Percentiles rank a stretch among this genome's conserved stretches.
Evolutionary conservation across 176 grass and related monocot species (phyloP).

Genomic region (Phragmites australis): DNA sequence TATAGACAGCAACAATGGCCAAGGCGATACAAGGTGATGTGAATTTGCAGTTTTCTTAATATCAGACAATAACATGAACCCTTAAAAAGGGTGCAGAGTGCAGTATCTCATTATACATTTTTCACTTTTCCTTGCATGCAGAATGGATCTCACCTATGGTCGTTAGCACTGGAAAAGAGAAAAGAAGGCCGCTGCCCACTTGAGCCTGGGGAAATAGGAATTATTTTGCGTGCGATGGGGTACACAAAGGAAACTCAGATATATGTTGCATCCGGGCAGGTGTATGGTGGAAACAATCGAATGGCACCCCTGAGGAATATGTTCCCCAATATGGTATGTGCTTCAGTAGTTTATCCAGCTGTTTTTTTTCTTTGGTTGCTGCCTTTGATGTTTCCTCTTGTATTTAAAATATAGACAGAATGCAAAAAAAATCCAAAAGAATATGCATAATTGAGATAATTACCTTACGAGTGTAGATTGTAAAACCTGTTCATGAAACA

Average conservation of each 20-base stretch:
- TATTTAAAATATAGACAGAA: neutral
- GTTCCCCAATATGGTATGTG: slow-evolving; percentile 88
- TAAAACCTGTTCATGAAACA: neutral
- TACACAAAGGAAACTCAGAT: slow-evolving; percentile 93
- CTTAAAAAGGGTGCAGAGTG: neutral
- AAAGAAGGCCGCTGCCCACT: slow-evolving; percentile 97
- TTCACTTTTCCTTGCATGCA: slow-evolving; percentile 43
- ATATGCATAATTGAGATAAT: neutral
- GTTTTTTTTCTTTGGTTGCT: neutral
- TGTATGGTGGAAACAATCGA: slow-evolving; percentile 85
- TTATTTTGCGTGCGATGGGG: slow-evolving; percentile 87
- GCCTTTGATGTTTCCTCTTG: neutral
- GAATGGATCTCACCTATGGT: slow-evolving; percentile 96
- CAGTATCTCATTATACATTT: slow-evolving; percentile 13
- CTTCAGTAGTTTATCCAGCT: slow-evolving; percentile 4
- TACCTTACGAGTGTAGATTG: neutral
- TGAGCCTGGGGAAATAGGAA: slow-evolving; percentile 91
- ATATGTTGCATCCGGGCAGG: slow-evolving; percentile 98
- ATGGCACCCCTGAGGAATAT: slow-evolving; percentile 93
- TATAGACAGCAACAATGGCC: slow-evolving; percentile 97
- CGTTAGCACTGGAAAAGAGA: slow-evolving; percentile 84
- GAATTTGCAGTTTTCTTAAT: slow-evolving; percentile 14
- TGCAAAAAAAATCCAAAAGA: neutral
- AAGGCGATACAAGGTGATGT: slow-evolving; percentile 82
- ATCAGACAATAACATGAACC: neutral